These are phyloP conservation scores for Aspergillus ochraceus DNA, from an alignment of 2,329 filamentous ascomycete genomes.

Conservation along the genomic window DNA sequence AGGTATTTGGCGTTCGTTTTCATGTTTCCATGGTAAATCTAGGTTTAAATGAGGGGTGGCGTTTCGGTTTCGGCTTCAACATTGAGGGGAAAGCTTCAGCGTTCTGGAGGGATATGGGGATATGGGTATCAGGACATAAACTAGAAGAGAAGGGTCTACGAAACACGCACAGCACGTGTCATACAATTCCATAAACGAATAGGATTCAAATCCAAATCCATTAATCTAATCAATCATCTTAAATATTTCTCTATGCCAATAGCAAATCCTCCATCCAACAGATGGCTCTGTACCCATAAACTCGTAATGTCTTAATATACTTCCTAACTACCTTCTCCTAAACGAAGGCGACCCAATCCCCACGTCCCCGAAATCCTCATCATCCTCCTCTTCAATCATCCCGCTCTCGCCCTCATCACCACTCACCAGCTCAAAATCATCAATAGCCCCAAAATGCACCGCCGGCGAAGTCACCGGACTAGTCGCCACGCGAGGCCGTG, in stretches of 20 bases:
- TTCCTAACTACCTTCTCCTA: slow-evolving; percentile 10
- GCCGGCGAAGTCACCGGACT: slow-evolving; percentile 61
- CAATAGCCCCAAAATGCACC: slow-evolving; percentile 35
- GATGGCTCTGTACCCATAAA: too few species aligned
- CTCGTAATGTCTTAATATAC: too few species aligned
- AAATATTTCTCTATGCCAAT: too few species aligned
- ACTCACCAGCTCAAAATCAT: slow-evolving; percentile 22
- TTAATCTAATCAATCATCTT: too few species aligned
- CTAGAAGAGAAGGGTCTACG: too few species aligned
- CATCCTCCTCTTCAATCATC: slow-evolving; percentile 11
- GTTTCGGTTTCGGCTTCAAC: not conserved
- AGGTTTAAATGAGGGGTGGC: not conserved
- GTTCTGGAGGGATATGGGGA: not conserved
- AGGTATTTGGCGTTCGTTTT: not conserved
- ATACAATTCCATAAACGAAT: too few species aligned
- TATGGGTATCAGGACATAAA: not conserved
- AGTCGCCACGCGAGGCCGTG: slow-evolving; percentile 73
- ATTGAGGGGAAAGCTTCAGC: not conserved
- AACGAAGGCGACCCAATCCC: slow-evolving; percentile 24
- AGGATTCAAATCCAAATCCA: too few species aligned
- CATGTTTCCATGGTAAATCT: not conserved
- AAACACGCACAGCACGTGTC: too few species aligned
- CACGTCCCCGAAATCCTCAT: slow-evolving; percentile 9
- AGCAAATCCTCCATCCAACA: too few species aligned
- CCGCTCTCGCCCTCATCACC: slow-evolving; percentile 4